Evolutionary conservation across 2,329 filamentous ascomycete species (phyloP), one percentile per base, ranked within the genome.

Genomic region (Fusarium nodosum): DNA sequence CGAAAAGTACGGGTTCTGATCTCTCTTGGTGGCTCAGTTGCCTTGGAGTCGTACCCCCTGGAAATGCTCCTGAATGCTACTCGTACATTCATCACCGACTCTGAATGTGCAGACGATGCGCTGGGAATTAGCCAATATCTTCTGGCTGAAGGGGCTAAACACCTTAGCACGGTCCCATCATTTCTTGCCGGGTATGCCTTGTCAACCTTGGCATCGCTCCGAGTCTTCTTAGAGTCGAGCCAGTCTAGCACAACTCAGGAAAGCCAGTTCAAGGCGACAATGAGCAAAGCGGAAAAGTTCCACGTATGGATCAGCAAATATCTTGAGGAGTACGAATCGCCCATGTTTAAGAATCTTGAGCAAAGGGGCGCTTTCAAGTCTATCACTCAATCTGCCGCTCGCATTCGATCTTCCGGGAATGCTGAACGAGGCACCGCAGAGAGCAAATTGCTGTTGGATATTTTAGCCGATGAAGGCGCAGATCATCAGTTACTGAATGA

Each of bases 51-150:
- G 0, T 98, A 98, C 75, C 92, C 93, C 13, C 79, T 97, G 16
- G 93, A 99, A 78, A 96, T 97, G 92, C 84, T 97, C 1, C 84
- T 99, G 3, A 92, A 94, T 73, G 91, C 92, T 2, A 84, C 97
- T 22, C 86, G 91, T 12, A 89, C 90, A 0, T 97, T 94, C 70
- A 83, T 98, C 8, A 90, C 91, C 2, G 91, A 98, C 71, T 86
- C 90, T 0, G 91, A 97, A 75, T 98, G 95, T 78, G 92, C 94
- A 12, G 93, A 97, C 75, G 96, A 99, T 81, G 90, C 93, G 2
- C 85, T 98, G 45, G 95, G 94, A 0, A 87, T 99, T 34, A 89
- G 92, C 63, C 91, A 93, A 77, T 97, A 97, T 78, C 85, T 99
- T 2, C 83, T 98, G 16, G 83, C 87, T 8, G 86, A 87, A 53